Evolutionary conservation across 108 stramenopile species (phyloP), one percentile per base, ranked within the genome.

Genomic region (Skeletonema costatum): DNA sequence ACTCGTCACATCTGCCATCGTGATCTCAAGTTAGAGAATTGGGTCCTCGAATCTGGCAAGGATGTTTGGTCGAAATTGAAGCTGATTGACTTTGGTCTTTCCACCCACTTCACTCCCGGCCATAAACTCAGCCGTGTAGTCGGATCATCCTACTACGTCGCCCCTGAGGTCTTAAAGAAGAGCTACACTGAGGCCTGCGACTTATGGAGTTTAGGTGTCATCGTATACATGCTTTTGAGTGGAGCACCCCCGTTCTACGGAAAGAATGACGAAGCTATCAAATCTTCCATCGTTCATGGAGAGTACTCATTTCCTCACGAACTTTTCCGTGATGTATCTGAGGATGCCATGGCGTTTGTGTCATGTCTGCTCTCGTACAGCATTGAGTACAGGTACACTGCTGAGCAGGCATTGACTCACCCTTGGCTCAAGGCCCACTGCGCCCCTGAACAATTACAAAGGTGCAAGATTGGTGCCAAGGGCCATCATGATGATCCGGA

Each of bases 161-260:
- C 98, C 14, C 99, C 99, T 7, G 98, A 99, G 86, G 98, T 99
- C 29, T 73, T 99, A 58, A 96, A 96, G 86, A 97, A 97, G 68
- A 93, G 91, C 21, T 99, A 99, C 88, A 97, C 97, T 17, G 90
- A 94, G 70, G 91, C 93, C 8, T 99, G 98, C 70, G 98, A 99
- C 69, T 73, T 99, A 39, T 99, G 98, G 98, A 88, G 89, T 65
- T 77, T 99, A 41, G 98, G 97, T 21, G 95, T 98, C 48, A 96
- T 96, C 77, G 93, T 93, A 32, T 97, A 95, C 90, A 94, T 97
- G 94, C 74, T 97, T 19, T 76, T 97, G 13, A 86, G 85, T 61
- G 96, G 96, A n/a, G 93, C 94, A 41, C 94, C 96, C 33, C 97
- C 97, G 4, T 97, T 97, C 74, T 95, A 93, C 70, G 96, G 96